Evolutionary conservation across 163 green algal species (phyloP), one percentile per base, ranked within the genome.

Genomic region (Prototheca wickerhamii): DNA sequence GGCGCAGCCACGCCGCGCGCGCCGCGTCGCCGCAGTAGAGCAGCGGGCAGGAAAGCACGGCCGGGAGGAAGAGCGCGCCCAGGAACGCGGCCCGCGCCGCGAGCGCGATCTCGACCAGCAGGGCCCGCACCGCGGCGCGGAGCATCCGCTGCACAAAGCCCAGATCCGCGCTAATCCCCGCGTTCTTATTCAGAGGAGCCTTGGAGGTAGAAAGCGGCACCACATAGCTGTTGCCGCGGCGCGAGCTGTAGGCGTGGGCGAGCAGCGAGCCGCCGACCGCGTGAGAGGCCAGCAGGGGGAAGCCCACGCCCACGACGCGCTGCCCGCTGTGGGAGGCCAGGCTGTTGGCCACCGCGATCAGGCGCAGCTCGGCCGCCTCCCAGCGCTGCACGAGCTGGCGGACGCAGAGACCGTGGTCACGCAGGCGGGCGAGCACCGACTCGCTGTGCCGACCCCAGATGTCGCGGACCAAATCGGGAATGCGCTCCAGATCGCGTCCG

Each of bases 51-150:
- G 63, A 65, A 1, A 84, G 23, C 34, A 88, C 21, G 3, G 68
- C 73, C 3, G 86, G 86, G 23, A 76, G 58, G 68, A 94, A 91
- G 6, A 94, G 74, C 51, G 75, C 26, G 12, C 70, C 44, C 31
- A 94, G 72, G 66, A 80, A 90, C 1, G 79, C 2, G 10, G 69
- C 80, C 1, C 85, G 71, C 58, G 76, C 28, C 2, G 54, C 46
- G 2, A 87, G 63, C 10, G 60, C 43, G n/a, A 81, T 4, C 71
- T 91, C 82, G 8, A 85, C 65, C n/a, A 18, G 23, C 21, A 72
- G 12, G 2, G 58, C 58, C 2, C 58, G 35, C n/a, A 54, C 15
- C 46, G 40, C 40, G 15, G 40, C 46, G 46, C 12, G 12, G 15
- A 6, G 46, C 46, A 29, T 25, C 12, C 46, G 46, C 46, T 15